A percentile compares a stretch with the other conserved stretches of the same genome.
phyloP scores from a whole-genome alignment of 331 rosid genomes.

The Dryas integrifolia region DNA sequence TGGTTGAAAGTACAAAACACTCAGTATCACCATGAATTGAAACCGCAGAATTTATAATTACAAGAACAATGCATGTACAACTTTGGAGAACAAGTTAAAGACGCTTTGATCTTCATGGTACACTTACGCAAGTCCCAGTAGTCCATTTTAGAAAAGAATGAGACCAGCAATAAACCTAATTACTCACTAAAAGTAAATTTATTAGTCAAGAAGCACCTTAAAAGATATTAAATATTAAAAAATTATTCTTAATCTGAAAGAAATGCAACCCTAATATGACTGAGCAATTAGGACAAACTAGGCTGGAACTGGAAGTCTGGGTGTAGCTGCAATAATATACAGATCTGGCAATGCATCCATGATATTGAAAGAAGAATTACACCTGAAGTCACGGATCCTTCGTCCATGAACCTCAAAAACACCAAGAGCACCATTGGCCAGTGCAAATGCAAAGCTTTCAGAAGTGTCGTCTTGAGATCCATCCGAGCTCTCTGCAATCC shows the following conservation, averaged over 20 bases:
- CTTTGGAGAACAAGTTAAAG: too few species aligned
- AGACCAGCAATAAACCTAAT: neutral
- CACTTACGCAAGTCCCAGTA: too few species aligned
- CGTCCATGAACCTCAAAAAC: slow-evolving; percentile 97
- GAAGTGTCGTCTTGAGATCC: slow-evolving; percentile 82
- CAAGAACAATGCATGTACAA: too few species aligned
- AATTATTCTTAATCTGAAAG: neutral
- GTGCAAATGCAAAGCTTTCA: slow-evolving; percentile 96
- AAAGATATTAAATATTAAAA: neutral
- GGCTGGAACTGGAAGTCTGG: neutral
- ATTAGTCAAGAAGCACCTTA: neutral
- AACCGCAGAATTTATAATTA: too few species aligned
- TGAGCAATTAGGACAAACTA: neutral
- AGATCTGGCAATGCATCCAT: slow-evolving; percentile 2
- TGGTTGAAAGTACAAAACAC: too few species aligned
- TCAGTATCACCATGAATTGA: too few species aligned
- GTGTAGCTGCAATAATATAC: slow-evolving; percentile 1
- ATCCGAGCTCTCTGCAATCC: slow-evolving; percentile 62
- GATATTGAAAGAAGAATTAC: slow-evolving; percentile 27
- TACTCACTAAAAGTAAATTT: neutral
- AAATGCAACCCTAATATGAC: neutral
- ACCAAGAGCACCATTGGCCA: slow-evolving; percentile 93
- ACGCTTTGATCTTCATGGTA: too few species aligned
- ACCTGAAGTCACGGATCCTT: slow-evolving; percentile 96
- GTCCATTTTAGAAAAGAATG: too few species aligned